Evolutionary conservation across 2,329 filamentous ascomycete genomes (phyloP), one percentile per base, ranked within the genome.

Genomic region (Cryphonectria naterciae): DNA sequence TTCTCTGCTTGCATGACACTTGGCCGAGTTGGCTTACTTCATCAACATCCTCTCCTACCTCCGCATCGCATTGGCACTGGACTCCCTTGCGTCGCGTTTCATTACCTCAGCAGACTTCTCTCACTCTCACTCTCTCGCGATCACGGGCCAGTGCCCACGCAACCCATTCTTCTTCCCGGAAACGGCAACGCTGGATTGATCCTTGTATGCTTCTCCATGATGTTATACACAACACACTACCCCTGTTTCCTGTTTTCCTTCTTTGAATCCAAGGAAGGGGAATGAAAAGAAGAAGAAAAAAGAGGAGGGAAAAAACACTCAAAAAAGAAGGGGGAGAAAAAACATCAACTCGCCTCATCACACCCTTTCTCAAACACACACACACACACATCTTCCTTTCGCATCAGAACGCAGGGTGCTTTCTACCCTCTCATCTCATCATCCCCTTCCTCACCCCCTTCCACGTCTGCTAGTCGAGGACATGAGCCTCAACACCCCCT

Each of bases 21-120:
- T 63, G 61, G 32, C 35, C 37, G 61, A 62, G 61, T 15, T 22
- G 63, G 71, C 71, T 69, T 71, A 73, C 71, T 68, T 73, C 71
- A 73, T 68, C 69, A 71, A 35, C 49, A 70, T 61, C 69, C 61
- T 65, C 56, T 66, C 65, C 58, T 66, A 43, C 39, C 66, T 52
- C 32, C 56, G 25, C 41, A 15, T 60, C 19, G 52, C 54, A 60
- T 67, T 52, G 63, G 41, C 63, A 43, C 22, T 46, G 17, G 39
- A 25, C 35, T 32, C 43, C 22, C 11, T 35, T 41, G n/a, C 65
- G 35, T 62, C 58, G 41, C 41, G 28, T 39, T 37, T 25, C 58
- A 49, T 68, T 68, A 68, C 58, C 58, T 62, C 67, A 68, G 58
- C 67, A 64, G 46, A 32, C 19, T 32, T 49, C 58, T 49, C 63